phyloP scores from a whole-genome alignment of 2,329 filamentous ascomycete genomes.

The Arthrobotrys musiformis region DNA sequence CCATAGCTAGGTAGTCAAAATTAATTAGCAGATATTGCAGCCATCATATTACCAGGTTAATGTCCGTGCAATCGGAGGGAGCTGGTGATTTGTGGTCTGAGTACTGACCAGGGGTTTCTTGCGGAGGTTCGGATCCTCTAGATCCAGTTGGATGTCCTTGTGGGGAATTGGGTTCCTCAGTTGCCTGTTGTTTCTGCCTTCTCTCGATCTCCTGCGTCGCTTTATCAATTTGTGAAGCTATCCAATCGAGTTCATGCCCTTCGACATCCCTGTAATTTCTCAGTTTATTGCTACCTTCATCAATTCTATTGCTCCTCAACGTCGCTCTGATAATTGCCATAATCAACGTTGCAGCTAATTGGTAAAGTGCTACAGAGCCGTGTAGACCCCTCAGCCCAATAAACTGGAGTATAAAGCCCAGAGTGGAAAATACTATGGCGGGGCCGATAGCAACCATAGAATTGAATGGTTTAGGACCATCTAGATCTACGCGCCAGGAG shows the following conservation, averaged over 20 bases:
- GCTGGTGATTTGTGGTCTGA: too few relatives aligned
- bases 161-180: too few relatives aligned
- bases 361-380: conserved; percentile 17
- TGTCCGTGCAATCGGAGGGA: too few relatives aligned
- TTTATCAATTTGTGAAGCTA: conserved; percentile 6
- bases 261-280: neutral
- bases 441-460: neutral
- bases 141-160: too few relatives aligned
- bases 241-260: conserved; percentile 29
- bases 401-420: conserved; percentile 56
- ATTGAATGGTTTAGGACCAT: neutral
- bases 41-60: too few relatives aligned
- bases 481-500: neutral
- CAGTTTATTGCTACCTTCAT: conserved; percentile 5
- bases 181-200: neutral
- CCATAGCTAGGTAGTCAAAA: neutral
- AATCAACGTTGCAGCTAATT: conserved; percentile 11
- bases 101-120: neutral
- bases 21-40: too few relatives aligned
- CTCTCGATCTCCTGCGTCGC: neutral
- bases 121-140: neutral
- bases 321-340: conserved; percentile 27
- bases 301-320: conserved; percentile 21
- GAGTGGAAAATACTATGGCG: neutral
- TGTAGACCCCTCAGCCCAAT: conserved; percentile 54